Evolutionary conservation across 164 flowering plant genomes (phyloP).

Genomic region (Tetrastigma voinierianum): DNA sequence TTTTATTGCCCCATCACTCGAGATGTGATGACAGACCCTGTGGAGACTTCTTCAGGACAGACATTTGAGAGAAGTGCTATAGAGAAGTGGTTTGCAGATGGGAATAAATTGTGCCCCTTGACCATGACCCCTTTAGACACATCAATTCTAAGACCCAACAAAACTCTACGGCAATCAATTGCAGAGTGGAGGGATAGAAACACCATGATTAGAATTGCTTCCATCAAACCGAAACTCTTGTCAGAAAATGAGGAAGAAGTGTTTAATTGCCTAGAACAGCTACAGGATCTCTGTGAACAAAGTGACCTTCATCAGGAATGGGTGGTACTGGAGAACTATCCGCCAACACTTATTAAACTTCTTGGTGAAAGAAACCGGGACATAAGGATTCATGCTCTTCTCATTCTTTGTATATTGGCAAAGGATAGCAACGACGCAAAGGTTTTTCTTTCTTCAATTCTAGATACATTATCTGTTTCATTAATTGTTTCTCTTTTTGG

Average conservation of each 20-base stretch:
- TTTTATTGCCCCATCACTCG: slow-evolving; percentile 67
- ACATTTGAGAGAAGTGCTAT: slow-evolving; percentile 77
- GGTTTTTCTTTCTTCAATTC: slow-evolving; percentile 35
- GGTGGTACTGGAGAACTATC: slow-evolving; percentile 62
- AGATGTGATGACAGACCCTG: slow-evolving; percentile 77
- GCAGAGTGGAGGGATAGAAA: slow-evolving; percentile 86
- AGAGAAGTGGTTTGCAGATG: slow-evolving; percentile 62
- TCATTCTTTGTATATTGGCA: slow-evolving; percentile 49
- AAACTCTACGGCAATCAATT: slow-evolving; percentile 67
- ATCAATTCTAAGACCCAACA: slow-evolving; percentile 56
- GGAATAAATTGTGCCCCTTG: slow-evolving; percentile 57
- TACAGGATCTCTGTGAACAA: slow-evolving; percentile 56
- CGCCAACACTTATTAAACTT: slow-evolving; percentile 44
- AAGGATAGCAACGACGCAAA: slow-evolving; percentile 55
- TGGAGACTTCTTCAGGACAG: slow-evolving; percentile 71
- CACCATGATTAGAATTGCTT: slow-evolving; percentile 60
- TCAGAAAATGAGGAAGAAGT: slow-evolving; percentile 50
- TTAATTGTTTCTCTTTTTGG: too few species aligned
- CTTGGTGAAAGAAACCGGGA: slow-evolving; percentile 45
- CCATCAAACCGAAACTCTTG: slow-evolving; percentile 39
- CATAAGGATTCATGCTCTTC: slow-evolving; percentile 45
- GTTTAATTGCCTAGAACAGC: slow-evolving; percentile 41
- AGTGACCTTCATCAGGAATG: slow-evolving; percentile 63
- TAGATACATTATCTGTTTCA: background rate
- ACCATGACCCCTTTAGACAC: slow-evolving; percentile 46